A percentile compares a stretch with the other conserved stretches of the same genome.
Conservation (phyloP, 2,329 filamentous ascomycete genomes). For the Aspergillus quadricinctus region DNA sequence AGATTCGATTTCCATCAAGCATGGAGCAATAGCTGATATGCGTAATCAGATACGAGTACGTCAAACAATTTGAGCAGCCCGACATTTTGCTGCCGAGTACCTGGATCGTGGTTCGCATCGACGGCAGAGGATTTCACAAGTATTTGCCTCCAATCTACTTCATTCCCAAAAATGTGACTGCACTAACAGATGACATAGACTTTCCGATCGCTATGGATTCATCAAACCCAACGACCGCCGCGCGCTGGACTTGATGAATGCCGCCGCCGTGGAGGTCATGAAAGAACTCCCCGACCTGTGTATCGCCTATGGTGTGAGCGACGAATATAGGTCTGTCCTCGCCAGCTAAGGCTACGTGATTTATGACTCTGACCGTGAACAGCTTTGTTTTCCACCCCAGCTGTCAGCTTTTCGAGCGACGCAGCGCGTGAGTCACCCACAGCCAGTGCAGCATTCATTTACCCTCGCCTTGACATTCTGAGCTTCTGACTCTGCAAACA, state of each 20-base stretch:
- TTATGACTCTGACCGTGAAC: background rate
- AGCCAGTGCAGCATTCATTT: background rate
- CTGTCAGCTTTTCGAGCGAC: constrained; percentile 77
- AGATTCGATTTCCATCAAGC: background rate
- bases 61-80: constrained; percentile 79
- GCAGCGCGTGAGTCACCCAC: constrained; percentile 58
- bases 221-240: constrained; percentile 87
- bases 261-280: constrained; percentile 79
- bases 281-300: constrained; percentile 78
- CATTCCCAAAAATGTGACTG: background rate
- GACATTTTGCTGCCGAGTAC: constrained; percentile 82
- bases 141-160: constrained; percentile 33
- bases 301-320: constrained; percentile 88
- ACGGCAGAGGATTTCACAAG: constrained; percentile 95
- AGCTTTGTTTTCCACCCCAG: constrained; percentile 88
- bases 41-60: constrained; percentile 77
- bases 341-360: background rate
- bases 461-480: background rate
- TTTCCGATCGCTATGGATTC: constrained; percentile 79
- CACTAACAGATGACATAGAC: constrained; percentile 44
- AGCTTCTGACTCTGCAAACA: background rate
- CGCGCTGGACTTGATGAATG: constrained; percentile 91
- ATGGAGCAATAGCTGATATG: constrained; percentile 8
- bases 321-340: constrained; percentile 65
- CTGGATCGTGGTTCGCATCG: constrained; percentile 91